A percentile compares a stretch with the other conserved stretches of the same genome.
Conservation (phyloP, 2,329 filamentous ascomycete genomes). For the Chalaropsis thielavioides region DNA sequence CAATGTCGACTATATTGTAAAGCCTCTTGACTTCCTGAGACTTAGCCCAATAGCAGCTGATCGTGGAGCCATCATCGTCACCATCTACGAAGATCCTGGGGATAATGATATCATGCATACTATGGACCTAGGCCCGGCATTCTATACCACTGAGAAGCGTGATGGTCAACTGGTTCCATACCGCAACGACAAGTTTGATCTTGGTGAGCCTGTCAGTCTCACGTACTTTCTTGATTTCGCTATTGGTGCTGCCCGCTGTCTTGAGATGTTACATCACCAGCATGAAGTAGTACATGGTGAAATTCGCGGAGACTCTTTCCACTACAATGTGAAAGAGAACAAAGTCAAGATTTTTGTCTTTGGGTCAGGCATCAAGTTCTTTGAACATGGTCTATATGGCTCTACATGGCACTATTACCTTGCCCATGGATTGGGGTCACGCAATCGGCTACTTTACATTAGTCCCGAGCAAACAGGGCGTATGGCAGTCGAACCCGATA, state of each 20-base stretch:
- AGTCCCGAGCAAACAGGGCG: constrained; percentile 90
- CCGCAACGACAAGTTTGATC: constrained; percentile 31
- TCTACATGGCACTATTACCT: constrained; percentile 66
- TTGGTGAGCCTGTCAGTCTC: constrained; percentile 51
- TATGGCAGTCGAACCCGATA: constrained; percentile 83
- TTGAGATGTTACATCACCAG: constrained; percentile 83
- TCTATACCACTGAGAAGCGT: constrained; percentile 42
- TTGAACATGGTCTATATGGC: constrained; percentile 77
- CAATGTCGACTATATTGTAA: constrained; percentile 59
- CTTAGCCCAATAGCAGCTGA: constrained; percentile 55
- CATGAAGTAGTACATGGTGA: constrained; percentile 81
- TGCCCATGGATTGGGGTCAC: constrained; percentile 70
- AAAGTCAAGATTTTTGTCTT: constrained; percentile 70
- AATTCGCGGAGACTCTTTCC: constrained; percentile 78
- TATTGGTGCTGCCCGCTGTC: constrained; percentile 69
- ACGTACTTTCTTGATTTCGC: constrained; percentile 78
- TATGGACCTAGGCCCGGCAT: constrained; percentile 65
- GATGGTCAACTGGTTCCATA: constrained; percentile 37
- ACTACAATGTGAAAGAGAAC: constrained; percentile 59
- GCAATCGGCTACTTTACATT: constrained; percentile 81
- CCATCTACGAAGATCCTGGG: constrained; percentile 68
- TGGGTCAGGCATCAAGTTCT: constrained; percentile 72
- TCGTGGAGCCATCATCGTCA: constrained; percentile 56
- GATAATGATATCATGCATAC: constrained; percentile 55
- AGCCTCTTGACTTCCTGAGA: constrained; percentile 64